phyloP scores from a whole-genome alignment of 2,329 filamentous ascomycete species.

The Hypoxylon sp. region DNA sequence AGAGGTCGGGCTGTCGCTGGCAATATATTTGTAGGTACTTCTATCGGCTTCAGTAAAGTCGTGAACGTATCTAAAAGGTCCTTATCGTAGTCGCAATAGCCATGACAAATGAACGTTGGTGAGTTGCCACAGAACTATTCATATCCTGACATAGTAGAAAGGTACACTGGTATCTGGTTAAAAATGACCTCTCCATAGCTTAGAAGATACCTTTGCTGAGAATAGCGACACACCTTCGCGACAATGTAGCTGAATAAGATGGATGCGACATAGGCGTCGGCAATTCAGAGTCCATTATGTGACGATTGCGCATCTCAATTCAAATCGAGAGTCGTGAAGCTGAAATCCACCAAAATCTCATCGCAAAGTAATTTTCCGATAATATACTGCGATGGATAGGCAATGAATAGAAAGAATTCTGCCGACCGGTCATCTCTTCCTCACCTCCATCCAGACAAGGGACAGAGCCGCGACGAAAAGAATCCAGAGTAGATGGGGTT shows the following conservation, averaged over 20 bases:
- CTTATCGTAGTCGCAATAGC: no score
- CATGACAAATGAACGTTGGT: background rate
- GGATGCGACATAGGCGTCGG: background rate
- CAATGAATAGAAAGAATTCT: no score
- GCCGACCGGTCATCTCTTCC: conserved; percentile 56
- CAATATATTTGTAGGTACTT: no score
- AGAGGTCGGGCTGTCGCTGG: no score
- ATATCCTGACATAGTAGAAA: no score
- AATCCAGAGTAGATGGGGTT: conserved; percentile 55
- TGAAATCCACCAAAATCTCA: background rate
- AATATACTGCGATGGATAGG: background rate
- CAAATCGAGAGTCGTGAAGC: background rate
- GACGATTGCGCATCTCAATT: background rate
- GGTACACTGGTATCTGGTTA: background rate
- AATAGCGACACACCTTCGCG: background rate
- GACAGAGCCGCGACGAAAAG: conserved; percentile 64
- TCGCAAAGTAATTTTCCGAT: background rate
- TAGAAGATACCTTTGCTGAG: no score
- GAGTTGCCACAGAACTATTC: background rate
- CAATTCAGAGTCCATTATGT: background rate
- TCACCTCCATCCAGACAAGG: conserved; percentile 58
- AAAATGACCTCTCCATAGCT: background rate
- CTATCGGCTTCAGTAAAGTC: no score
- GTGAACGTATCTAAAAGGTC: no score
- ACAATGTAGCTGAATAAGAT: background rate